Evolutionary conservation across 2,329 filamentous ascomycete species (phyloP).

Genomic region (Fusarium sulawesiense): DNA sequence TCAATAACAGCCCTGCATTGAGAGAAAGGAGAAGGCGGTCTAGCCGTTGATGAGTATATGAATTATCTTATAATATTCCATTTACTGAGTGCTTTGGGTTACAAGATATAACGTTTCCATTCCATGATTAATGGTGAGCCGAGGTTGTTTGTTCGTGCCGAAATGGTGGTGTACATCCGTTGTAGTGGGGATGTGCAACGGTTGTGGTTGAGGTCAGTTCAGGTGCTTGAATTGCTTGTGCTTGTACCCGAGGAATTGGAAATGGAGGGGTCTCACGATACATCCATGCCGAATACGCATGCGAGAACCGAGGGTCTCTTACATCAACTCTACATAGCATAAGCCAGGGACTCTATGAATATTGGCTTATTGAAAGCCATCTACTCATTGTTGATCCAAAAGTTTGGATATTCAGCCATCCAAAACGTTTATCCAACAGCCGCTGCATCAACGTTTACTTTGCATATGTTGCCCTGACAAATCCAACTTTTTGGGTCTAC

Average conservation of each 20-base stretch:
- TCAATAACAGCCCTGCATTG: background rate
- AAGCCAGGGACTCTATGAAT: background rate
- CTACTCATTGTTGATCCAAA: background rate
- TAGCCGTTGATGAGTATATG: background rate
- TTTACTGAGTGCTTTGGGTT: background rate
- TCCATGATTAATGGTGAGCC: conserved; percentile 3
- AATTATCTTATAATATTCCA: too few species aligned
- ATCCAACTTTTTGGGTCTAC: too few species aligned
- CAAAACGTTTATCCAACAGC: background rate
- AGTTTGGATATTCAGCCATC: background rate
- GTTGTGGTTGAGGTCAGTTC: conserved; percentile 12
- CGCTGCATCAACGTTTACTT: background rate
- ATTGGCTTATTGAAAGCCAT: background rate
- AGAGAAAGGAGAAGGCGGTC: background rate
- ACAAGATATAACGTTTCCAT: background rate
- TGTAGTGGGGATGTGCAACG: conserved; percentile 13
- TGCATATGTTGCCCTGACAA: background rate
- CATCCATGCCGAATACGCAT: conserved; percentile 22
- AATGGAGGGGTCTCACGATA: conserved; percentile 30
- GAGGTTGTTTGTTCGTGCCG: conserved; percentile 41
- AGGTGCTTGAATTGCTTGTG: background rate
- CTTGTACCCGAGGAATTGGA: conserved; percentile 36
- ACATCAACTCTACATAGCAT: background rate
- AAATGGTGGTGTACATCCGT: conserved; percentile 24
- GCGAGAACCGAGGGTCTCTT: conserved; percentile 24